Percentiles rank a stretch among this genome's conserved stretches.
These are phyloP conservation scores for Penicillium parvum DNA, from an alignment of 495 filamentous ascomycete species.

Conservation along the genomic window DNA sequence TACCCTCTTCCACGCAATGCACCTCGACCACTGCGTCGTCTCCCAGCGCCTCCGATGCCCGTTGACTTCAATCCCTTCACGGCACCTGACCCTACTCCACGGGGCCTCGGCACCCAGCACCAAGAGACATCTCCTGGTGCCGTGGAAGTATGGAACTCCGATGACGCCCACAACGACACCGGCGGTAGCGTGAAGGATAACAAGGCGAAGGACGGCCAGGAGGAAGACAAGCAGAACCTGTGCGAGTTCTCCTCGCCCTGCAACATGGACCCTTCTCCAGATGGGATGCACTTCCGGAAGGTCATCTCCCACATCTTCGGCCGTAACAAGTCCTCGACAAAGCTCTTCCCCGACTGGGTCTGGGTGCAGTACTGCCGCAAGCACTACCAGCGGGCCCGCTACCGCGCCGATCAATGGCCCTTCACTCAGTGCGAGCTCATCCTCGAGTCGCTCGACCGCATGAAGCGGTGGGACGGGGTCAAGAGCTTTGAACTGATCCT, in stretches of 20 bases:
- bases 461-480: constrained; percentile 57
- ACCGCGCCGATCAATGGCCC: constrained; percentile 58
- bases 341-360: constrained; percentile 56
- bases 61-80: too few species aligned
- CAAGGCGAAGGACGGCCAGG: too few species aligned
- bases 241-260: constrained; percentile 23
- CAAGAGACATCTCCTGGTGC: too few species aligned
- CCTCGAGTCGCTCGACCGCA: constrained; percentile 48
- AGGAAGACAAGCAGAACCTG: too few species aligned
- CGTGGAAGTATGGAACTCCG: too few species aligned
- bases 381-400: constrained; percentile 75
- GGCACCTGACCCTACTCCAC: too few species aligned
- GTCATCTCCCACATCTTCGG: constrained; percentile 82
- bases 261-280: constrained; percentile 13
- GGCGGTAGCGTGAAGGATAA: background rate
- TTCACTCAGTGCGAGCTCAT: constrained; percentile 58
- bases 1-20: too few species aligned
- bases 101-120: too few species aligned
- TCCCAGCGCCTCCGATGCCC: too few species aligned
- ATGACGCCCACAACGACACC: background rate
- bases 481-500: constrained; percentile 28
- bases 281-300: constrained; percentile 51
- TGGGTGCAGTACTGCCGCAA: constrained; percentile 78
- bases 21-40: too few species aligned
- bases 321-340: constrained; percentile 76